phyloP scores from a whole-genome alignment of 2,329 filamentous ascomycete species.

The Phoma sp. region DNA sequence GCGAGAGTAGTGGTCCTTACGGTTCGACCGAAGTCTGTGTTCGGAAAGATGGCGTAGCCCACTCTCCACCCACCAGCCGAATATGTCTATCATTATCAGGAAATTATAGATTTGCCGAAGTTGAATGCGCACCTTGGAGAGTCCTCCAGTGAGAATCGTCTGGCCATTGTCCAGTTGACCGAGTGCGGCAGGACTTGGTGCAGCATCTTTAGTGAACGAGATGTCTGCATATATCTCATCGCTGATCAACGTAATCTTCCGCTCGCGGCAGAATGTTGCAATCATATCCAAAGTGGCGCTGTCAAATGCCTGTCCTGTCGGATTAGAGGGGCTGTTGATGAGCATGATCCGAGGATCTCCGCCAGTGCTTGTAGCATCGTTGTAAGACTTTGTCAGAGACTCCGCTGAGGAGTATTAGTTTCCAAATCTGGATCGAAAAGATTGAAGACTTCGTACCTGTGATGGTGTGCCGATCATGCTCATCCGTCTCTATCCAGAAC shows the following conservation, averaged over 20 bases:
- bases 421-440: not conserved
- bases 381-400: not conserved
- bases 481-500: conserved; percentile 9
- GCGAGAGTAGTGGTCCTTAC: conserved; percentile 3
- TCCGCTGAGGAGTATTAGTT: not conserved
- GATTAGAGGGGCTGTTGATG: conserved; percentile 12
- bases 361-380: not conserved
- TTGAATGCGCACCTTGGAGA: not conserved
- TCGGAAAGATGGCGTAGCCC: conserved; percentile 4
- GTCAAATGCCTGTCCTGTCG: conserved; percentile 1
- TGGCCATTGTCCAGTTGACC: not conserved
- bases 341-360: conserved; percentile 2
- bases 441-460: not conserved
- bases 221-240: conserved; percentile 11
- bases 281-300: not conserved
- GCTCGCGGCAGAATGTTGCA: not conserved
- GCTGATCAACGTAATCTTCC: conserved; percentile 1
- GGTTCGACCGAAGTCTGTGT: not conserved
- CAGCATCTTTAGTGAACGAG: not conserved
- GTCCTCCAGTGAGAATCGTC: conserved; percentile 1
- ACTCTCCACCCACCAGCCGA: conserved; percentile 8
- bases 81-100: not conserved
- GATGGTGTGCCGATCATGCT: conserved; percentile 5
- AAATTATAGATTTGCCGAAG: not conserved
- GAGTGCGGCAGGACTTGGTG: not conserved